These are phyloP conservation scores for Lophium mytilinum DNA, from an alignment of 495 filamentous ascomycete genomes.

Conservation along the genomic window DNA sequence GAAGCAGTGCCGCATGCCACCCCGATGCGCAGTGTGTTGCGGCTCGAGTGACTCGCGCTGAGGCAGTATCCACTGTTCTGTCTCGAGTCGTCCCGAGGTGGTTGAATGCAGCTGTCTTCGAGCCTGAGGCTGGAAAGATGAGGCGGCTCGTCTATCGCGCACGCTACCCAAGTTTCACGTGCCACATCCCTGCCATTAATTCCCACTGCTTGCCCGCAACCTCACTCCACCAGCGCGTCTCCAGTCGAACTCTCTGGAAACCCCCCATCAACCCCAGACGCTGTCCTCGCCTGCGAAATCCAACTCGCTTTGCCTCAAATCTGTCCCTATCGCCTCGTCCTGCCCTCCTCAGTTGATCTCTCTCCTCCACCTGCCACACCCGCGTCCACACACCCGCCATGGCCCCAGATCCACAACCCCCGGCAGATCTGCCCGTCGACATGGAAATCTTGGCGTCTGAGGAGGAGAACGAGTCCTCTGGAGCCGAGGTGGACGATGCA, in stretches of 20 bases:
- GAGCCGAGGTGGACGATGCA: constrained; percentile 29
- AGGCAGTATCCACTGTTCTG: no score
- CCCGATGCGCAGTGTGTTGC: no score
- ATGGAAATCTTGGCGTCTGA: constrained; percentile 3
- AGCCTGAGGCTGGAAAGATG: no score
- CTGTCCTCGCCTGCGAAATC: constrained; percentile 4
- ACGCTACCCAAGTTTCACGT: no score
- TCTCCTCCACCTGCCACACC: not conserved
- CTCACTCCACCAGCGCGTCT: no score
- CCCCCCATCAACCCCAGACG: constrained; percentile 11
- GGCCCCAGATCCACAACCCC: constrained; percentile 1
- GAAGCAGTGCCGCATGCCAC: no score
- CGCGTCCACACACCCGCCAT: constrained; percentile 1
- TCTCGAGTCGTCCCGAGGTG: no score
- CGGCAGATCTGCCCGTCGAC: constrained; percentile 4
- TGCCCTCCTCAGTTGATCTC: not conserved
- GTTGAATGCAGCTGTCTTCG: no score
- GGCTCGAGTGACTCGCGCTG: no score
- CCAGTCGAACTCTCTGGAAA: constrained; percentile 20
- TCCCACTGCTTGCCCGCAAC: no score
- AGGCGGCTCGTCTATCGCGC: no score
- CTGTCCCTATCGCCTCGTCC: constrained; percentile 1
- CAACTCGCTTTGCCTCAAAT: constrained; percentile 15
- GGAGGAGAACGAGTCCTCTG: constrained; percentile 4
- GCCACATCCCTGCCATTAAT: no score